Evolutionary conservation across 1,139 yeast genomes (phyloP).

Genomic region (Pneumocystis wakefieldiae): DNA sequence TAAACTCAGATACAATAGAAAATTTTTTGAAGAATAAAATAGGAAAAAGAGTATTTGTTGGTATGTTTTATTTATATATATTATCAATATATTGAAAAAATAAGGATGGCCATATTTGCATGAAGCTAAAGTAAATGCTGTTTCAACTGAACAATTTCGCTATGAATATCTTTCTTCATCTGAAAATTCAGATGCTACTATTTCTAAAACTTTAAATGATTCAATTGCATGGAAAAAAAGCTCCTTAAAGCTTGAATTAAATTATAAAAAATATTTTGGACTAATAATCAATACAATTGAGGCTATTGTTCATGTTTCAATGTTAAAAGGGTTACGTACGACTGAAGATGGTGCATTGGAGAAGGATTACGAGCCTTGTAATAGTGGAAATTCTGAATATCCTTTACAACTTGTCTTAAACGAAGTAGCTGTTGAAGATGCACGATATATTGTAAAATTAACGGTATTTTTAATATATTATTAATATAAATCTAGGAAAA

Average conservation of each 20-base stretch:
- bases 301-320: constrained; percentile 51
- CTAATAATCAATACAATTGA: constrained; percentile 39
- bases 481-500: constrained; percentile 30
- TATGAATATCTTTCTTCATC: constrained; percentile 26
- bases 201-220: constrained; percentile 33
- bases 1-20: constrained; percentile 33
- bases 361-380: constrained; percentile 39
- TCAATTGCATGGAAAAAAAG: constrained; percentile 29
- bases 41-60: constrained; percentile 50
- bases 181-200: constrained; percentile 26
- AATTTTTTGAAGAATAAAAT: constrained; percentile 43
- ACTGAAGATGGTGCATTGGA: constrained; percentile 58
- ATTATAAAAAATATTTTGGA: constrained; percentile 40
- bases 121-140: constrained; percentile 58
- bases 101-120: constrained; percentile 69
- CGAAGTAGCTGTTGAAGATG: constrained; percentile 56
- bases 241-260: constrained; percentile 25
- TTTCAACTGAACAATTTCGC: constrained; percentile 40
- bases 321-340: constrained; percentile 68
- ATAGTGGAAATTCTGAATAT: constrained; percentile 33
- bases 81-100: background rate
- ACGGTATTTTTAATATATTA: background rate
- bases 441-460: constrained; percentile 34
- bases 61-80: background rate
- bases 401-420: constrained; percentile 75